These are phyloP conservation scores for Bromus sterilis DNA, from an alignment of 176 grass and related monocot genomes.

Conservation along the genomic window DNA sequence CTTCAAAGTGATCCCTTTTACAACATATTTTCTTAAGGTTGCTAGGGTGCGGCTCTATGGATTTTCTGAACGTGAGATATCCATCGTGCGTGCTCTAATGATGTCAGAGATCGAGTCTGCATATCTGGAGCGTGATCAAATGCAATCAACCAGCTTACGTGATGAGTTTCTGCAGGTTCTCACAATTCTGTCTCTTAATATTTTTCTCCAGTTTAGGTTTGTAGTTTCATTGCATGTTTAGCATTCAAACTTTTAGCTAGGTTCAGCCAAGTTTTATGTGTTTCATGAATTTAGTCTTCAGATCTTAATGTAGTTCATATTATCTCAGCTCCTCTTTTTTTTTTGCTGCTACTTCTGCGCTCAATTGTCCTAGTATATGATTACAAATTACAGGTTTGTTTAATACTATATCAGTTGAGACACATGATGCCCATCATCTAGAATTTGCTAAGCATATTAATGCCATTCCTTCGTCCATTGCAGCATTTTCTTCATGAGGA, in stretches of 20 bases:
- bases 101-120: constrained; percentile 99
- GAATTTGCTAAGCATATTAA: background rate
- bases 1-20: constrained; percentile 15
- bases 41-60: constrained; percentile 89
- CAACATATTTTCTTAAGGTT: constrained; percentile 53
- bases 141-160: constrained; percentile 84
- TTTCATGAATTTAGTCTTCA: constrained; percentile 7
- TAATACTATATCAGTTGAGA: constrained; percentile 18
- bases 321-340: constrained; percentile 14
- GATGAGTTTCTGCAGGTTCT: constrained; percentile 93
- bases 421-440: constrained; percentile 3
- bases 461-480: constrained; percentile 5
- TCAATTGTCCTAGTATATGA: background rate
- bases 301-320: constrained; percentile 15
- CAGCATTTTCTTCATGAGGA: constrained; percentile 94
- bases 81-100: constrained; percentile 95
- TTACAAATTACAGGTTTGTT: background rate
- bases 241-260: background rate
- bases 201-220: background rate
- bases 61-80: constrained; percentile 98
- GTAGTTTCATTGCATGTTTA: background rate
- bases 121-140: constrained; percentile 97
- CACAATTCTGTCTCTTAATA: constrained; percentile 18
- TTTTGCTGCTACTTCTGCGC: background rate
- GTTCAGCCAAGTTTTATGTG: constrained; percentile 11